A percentile compares a stretch with the other conserved stretches of the same genome.
Conservation (phyloP, 2,329 filamentous ascomycete species). For the Aspergillus tamarii region DNA sequence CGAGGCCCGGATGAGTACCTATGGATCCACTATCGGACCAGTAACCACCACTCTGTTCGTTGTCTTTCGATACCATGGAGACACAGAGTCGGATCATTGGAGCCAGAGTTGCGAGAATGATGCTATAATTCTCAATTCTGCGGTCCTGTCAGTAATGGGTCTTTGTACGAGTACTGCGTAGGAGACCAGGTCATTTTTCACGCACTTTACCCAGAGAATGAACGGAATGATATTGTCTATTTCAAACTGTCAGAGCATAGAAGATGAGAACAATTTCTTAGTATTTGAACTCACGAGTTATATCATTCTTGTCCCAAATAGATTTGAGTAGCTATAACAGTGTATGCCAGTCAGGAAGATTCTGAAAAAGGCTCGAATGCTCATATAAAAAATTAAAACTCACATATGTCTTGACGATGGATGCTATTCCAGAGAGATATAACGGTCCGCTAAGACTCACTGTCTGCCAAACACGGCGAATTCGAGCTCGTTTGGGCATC, state of each 20-base stretch:
- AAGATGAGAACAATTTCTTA: accelerated
- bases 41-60: conserved; percentile 21
- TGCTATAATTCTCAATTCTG: conserved; percentile 36
- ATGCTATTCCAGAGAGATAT: conserved; percentile 39
- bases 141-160: background rate
- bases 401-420: conserved; percentile 40
- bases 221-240: background rate
- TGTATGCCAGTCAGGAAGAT: background rate
- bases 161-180: background rate
- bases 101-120: conserved; percentile 40
- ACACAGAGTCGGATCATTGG: conserved; percentile 40
- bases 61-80: conserved; percentile 23
- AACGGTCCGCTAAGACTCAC: conserved; percentile 37
- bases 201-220: background rate
- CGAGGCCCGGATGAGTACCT: conserved; percentile 12
- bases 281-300: background rate
- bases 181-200: background rate
- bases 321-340: background rate
- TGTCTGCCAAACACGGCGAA: conserved; percentile 41
- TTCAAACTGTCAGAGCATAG: background rate
- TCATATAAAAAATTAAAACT: background rate
- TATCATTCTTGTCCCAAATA: background rate
- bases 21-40: conserved; percentile 19
- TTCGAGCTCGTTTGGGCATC: conserved; percentile 32
- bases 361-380: background rate